Evolutionary conservation across 106 monocot species (phyloP).

Genomic region (Ottelia alismoides): DNA sequence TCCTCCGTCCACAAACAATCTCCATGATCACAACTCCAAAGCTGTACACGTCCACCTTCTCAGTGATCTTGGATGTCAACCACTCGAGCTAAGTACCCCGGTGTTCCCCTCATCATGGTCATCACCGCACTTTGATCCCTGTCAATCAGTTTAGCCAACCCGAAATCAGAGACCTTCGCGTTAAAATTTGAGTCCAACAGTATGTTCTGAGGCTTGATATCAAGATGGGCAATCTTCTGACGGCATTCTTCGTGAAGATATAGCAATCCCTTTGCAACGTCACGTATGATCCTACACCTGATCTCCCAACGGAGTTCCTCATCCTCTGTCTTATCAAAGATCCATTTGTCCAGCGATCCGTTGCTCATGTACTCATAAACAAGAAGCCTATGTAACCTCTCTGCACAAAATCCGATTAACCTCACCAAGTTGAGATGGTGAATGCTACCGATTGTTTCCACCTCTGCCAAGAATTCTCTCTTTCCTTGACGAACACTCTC

Average conservation of each 20-base stretch:
- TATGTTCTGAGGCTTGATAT: slow-evolving; percentile 6
- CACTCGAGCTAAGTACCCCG: too few relatives aligned
- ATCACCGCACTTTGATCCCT: too few relatives aligned
- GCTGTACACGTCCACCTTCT: too few relatives aligned
- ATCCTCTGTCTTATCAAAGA: not conserved
- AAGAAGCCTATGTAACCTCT: slow-evolving; percentile 13
- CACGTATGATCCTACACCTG: slow-evolving; percentile 4
- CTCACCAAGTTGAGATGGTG: slow-evolving; percentile 25
- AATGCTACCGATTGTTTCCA: too few relatives aligned
- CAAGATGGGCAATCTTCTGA: slow-evolving; percentile 4
- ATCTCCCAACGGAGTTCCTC: slow-evolving; percentile 3
- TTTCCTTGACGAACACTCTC: too few relatives aligned
- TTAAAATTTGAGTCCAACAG: too few relatives aligned
- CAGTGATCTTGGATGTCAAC: too few relatives aligned
- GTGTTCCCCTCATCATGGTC: too few relatives aligned
- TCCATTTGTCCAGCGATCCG: slow-evolving; percentile 19
- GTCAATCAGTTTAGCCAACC: slow-evolving; percentile 5
- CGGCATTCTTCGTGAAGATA: slow-evolving; percentile 12
- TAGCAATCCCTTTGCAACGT: slow-evolving; percentile 4
- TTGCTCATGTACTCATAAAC: slow-evolving; percentile 29
- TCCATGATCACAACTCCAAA: slow-evolving; percentile 5
- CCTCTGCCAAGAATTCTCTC: too few relatives aligned
- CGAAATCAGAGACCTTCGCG: slow-evolving; percentile 12
- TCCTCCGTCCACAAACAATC: not conserved
- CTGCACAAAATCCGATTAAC: slow-evolving; percentile 18